These are phyloP conservation scores for Cyanodermella asteris DNA, from an alignment of 2,329 filamentous ascomycete species.

Conservation along the genomic window DNA sequence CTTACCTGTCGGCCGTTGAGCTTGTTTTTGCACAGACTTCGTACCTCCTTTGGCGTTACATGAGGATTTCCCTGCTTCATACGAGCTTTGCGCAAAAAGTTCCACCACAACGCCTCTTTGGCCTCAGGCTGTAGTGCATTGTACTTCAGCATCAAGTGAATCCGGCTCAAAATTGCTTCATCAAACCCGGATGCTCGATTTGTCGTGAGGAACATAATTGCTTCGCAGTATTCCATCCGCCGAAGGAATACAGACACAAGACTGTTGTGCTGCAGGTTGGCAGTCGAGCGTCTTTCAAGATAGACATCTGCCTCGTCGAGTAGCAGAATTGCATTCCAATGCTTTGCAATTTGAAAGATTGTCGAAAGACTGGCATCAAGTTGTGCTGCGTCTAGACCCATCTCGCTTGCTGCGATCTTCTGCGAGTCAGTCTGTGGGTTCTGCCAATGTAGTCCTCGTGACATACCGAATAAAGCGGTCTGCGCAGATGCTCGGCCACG, in stretches of 20 bases:
- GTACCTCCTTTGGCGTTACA: slow-evolving; percentile 3
- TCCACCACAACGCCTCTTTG: slow-evolving; percentile 4
- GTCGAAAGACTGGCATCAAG: slow-evolving; percentile 9
- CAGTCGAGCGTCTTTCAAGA: slow-evolving; percentile 9
- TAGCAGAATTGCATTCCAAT: slow-evolving; percentile 15
- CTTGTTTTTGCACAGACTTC: slow-evolving; percentile 4
- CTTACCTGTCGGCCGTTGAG: slow-evolving; percentile 44
- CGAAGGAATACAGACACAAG: slow-evolving; percentile 15
- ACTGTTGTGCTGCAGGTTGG: slow-evolving; percentile 6
- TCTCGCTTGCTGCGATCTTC: slow-evolving; percentile 5
- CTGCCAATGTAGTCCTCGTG: background rate
- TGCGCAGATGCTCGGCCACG: slow-evolving; percentile 28
- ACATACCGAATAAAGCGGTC: slow-evolving; percentile 30
- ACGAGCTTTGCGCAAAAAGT: slow-evolving; percentile 7
- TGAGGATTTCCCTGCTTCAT: slow-evolving; percentile 5
- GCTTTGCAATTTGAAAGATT: slow-evolving; percentile 11
- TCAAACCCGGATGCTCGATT: slow-evolving; percentile 17
- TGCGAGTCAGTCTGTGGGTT: background rate
- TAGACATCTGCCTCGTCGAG: slow-evolving; percentile 14
- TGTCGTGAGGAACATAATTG: slow-evolving; percentile 19
- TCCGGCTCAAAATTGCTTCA: slow-evolving; percentile 9
- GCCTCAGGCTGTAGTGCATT: slow-evolving; percentile 4
- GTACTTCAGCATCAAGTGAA: slow-evolving; percentile 6
- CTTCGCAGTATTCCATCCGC: slow-evolving; percentile 18
- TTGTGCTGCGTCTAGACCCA: slow-evolving; percentile 8